Conservation (phyloP, 495 filamentous ascomycete species). For the Neurospora africana region DNA sequence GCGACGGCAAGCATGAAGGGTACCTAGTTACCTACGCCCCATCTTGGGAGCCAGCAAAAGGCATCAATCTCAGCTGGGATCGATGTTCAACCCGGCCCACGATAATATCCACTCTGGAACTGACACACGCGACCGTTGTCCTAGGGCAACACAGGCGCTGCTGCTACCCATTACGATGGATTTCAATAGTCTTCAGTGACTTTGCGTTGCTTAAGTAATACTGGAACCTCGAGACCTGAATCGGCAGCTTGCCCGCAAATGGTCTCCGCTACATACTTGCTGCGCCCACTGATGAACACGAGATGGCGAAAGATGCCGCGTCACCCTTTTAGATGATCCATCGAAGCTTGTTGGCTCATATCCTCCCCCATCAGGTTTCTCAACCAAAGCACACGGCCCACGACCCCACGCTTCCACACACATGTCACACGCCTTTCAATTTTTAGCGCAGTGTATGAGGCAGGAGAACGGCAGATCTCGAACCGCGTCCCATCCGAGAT, state of each 20-base stretch:
- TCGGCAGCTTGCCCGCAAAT: background rate
- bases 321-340: background rate
- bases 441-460: background rate
- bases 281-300: constrained; percentile 3
- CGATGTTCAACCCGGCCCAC: background rate
- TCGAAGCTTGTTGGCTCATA: background rate
- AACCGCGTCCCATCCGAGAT: background rate
- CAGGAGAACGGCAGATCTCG: background rate
- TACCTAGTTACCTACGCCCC: background rate
- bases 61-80: background rate
- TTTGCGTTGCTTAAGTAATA: background rate
- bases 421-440: background rate
- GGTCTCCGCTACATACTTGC: background rate
- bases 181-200: background rate
- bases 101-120: background rate
- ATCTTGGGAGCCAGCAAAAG: background rate
- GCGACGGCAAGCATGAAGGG: background rate
- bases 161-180: background rate
- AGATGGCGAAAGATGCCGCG: background rate
- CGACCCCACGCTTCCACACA: background rate
- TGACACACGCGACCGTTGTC: background rate
- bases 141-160: background rate
- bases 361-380: background rate
- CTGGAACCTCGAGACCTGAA: background rate
- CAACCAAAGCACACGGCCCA: background rate